Evolutionary conservation across 768 basidiomycete species (phyloP), one percentile per base, ranked within the genome.

Genomic region (Pleurotus giganteus): DNA sequence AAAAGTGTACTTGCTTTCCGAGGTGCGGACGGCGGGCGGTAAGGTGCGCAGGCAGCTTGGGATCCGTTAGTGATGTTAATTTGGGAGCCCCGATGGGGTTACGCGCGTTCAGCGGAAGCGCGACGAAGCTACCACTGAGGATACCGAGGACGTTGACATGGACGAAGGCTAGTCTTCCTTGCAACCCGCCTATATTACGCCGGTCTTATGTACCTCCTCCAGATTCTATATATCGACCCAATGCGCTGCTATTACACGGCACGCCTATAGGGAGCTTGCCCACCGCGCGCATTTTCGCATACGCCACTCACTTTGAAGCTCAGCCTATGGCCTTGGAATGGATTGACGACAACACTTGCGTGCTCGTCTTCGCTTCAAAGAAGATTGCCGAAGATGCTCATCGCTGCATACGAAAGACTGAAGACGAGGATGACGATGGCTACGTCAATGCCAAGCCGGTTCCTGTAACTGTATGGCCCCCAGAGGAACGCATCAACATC

Each of bases 271-370:
- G 85, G 3, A 80, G 85, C 61, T 79, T 94, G 7, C 83, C 89
- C 21, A 94, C 91, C 2, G 74, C 82, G 2, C 80, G 87, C 34
- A 77, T 94, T 51, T 93, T 93, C 64, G 90, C 86, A 0, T 94
- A 93, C 61, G 85, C 85, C 28, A 87, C 84, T 1, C 86, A 92
- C 60, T 91, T 89, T 62, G 86, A 88, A 44, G 77, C 84, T 0
- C 75, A 80, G 17, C 91, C 91, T 0, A 77, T 90, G 58, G 91
- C 80, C 6, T 72, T 94, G 6, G 91, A 94, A 71, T 94, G 91
- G 91, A 79, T 94, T 17, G 84, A 91, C 66, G 91, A 94, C 70
- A 85, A 74, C 21, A 91, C 88, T 23, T 92, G 89, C 61, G 79
- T 94, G 3, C 73, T 93, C 47, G 86, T 94, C 39, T 94, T 91